Percentiles rank a stretch among this genome's conserved stretches.
phyloP scores from a whole-genome alignment of 495 filamentous ascomycete species.

The Podospora pseudoanserina region DNA sequence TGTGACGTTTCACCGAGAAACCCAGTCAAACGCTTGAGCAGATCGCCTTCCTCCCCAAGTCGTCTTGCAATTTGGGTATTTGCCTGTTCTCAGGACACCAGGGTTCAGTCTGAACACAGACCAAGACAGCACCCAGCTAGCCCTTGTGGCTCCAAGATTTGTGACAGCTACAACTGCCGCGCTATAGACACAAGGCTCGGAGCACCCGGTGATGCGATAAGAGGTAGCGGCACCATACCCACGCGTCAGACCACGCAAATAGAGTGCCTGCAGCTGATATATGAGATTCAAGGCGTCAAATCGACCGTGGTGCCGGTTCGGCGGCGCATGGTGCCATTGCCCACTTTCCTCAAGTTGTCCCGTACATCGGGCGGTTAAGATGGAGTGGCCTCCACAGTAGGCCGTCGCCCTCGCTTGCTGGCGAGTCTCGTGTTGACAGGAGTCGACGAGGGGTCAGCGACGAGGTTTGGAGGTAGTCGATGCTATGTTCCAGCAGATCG shows the following conservation, averaged over 20 bases:
- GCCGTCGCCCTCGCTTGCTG: not conserved
- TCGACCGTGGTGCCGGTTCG: not conserved
- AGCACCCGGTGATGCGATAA: not conserved
- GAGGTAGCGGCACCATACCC: not conserved
- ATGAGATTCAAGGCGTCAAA: not conserved
- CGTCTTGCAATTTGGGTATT: not conserved
- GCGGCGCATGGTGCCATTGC: not conserved
- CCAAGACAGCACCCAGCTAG: not conserved
- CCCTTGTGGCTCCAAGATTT: not conserved
- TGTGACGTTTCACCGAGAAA: not conserved
- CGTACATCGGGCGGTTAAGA: not conserved
- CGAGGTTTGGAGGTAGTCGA: not conserved
- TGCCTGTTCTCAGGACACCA: not conserved
- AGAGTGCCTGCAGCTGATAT: conserved; percentile 1
- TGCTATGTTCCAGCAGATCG: not conserved
- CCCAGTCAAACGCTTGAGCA: not conserved
- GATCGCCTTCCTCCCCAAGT: not conserved
- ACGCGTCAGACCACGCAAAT: not conserved
- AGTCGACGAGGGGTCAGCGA: not conserved
- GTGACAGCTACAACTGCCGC: not conserved
- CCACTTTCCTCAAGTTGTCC: not conserved
- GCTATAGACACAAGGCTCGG: not conserved
- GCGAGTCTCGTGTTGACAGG: not conserved
- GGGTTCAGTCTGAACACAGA: not conserved
- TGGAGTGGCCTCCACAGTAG: not conserved